Percentiles rank a stretch among this genome's conserved stretches.
Conservation (phyloP, 2,329 filamentous ascomycete species). For the Pseudocercospora crystallina region DNA sequence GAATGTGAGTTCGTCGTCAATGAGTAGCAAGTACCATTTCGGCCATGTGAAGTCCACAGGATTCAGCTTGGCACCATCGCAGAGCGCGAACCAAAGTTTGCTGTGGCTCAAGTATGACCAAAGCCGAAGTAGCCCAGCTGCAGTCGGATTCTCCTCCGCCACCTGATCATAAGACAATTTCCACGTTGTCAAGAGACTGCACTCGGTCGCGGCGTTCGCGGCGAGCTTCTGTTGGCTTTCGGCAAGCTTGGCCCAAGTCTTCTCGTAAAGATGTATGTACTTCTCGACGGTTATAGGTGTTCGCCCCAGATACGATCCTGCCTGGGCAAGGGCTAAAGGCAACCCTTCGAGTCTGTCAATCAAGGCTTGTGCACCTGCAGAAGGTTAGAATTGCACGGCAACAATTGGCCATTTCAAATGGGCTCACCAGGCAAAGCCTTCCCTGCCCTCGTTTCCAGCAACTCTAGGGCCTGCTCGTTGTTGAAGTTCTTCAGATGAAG, state of each 20-base stretch:
- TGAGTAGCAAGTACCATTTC: too few species aligned
- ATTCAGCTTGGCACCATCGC: too few species aligned
- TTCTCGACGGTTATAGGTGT: background rate
- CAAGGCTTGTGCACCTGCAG: background rate
- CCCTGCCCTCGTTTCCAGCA: constrained; percentile 31
- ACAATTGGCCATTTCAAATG: background rate
- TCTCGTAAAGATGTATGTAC: constrained; percentile 3
- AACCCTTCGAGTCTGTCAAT: constrained; percentile 7
- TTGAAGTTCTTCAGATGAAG: constrained; percentile 16
- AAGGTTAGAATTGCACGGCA: background rate
- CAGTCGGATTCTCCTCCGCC: constrained; percentile 19
- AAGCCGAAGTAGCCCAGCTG: constrained; percentile 27
- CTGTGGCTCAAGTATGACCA: constrained; percentile 11
- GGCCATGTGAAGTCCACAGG: too few species aligned
- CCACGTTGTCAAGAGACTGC: constrained; percentile 34
- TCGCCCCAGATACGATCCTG: constrained; percentile 8
- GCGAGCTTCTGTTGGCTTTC: background rate
- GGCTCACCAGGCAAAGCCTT: background rate
- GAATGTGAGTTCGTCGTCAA: too few species aligned
- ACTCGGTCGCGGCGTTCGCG: background rate
- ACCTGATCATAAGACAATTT: constrained; percentile 34
- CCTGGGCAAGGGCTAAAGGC: constrained; percentile 12
- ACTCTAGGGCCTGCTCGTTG: constrained; percentile 26
- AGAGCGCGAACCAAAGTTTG: background rate
- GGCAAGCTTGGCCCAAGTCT: background rate